Percentiles rank a stretch among this genome's conserved stretches.
Evolutionary conservation across 1,284 basidiomycete species (phyloP).

Genomic region (Acaromyces ingoldii): DNA sequence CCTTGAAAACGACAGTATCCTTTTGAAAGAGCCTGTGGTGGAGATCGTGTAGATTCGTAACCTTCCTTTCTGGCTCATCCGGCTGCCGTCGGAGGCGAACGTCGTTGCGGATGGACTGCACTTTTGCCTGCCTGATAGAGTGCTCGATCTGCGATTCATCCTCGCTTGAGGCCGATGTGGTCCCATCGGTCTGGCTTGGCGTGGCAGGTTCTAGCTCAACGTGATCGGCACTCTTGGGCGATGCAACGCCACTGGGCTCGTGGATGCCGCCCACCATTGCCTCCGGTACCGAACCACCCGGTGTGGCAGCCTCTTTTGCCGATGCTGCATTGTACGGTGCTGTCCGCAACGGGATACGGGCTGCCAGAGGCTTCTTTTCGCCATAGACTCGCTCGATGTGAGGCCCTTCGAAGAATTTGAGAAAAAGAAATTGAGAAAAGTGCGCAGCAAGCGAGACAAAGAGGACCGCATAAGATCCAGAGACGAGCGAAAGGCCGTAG

Average conservation of each 20-base stretch:
- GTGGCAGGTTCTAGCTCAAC: no score
- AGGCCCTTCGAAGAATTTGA: conserved; percentile 95
- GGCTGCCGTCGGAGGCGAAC: no score
- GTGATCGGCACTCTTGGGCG: no score
- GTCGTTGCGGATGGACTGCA: neutral
- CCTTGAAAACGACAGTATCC: conserved; percentile 72
- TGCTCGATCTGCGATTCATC: neutral
- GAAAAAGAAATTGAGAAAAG: conserved; percentile 89
- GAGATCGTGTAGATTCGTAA: conserved; percentile 71
- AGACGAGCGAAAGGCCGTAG: conserved; percentile 86
- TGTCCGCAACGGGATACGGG: conserved; percentile 17
- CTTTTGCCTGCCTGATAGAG: neutral
- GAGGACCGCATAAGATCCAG: conserved; percentile 81
- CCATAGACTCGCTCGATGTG: conserved; percentile 58
- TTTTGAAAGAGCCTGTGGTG: conserved; percentile 84
- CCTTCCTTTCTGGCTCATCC: no score
- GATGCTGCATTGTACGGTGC: conserved; percentile 40
- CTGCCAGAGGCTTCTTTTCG: conserved; percentile 33
- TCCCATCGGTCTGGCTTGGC: neutral
- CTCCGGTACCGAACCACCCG: no score
- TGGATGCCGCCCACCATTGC: no score
- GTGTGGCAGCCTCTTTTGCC: conserved; percentile 16
- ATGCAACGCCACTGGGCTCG: neutral
- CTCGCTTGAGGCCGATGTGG: neutral
- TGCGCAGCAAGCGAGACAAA: conserved; percentile 90